phyloP scores from a whole-genome alignment of 371 early-diverging fungal genomes.

The Mortierella sp. region DNA sequence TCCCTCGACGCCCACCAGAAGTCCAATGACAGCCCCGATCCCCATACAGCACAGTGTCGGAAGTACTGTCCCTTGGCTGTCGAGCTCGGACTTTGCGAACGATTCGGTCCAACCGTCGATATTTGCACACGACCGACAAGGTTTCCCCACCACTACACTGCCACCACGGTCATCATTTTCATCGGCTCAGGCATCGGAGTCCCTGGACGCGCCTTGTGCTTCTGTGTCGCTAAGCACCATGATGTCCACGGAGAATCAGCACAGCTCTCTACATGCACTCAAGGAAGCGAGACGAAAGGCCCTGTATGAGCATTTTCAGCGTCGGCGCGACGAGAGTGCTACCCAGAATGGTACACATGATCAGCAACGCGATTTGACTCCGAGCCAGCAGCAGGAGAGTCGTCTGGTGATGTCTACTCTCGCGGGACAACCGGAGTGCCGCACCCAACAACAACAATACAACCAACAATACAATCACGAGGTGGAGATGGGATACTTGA shows the following conservation, averaged over 20 bases:
- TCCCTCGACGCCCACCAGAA: too few relatives aligned
- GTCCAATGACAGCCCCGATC: too few relatives aligned
- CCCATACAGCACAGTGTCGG: too few relatives aligned
- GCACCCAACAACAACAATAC: background rate
- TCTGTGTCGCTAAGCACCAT: background rate
- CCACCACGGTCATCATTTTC: background rate
- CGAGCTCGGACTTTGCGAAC: background rate
- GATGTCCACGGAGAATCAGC: background rate
- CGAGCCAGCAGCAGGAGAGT: background rate
- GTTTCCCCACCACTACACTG: background rate
- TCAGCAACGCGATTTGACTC: background rate
- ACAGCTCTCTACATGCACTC: background rate
- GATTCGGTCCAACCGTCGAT: background rate
- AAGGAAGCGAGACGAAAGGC: background rate
- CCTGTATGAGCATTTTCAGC: background rate
- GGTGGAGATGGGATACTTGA: background rate
- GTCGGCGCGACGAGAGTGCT: background rate
- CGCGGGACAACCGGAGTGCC: background rate
- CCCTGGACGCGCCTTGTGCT: background rate
- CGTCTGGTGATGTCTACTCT: background rate
- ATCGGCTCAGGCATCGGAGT: background rate
- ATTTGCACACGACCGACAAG: background rate
- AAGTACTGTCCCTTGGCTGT: background rate
- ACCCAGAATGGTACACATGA: background rate
- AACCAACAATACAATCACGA: background rate